A percentile compares a stretch with the other conserved stretches of the same genome.
phyloP scores from a whole-genome alignment of 2,329 filamentous ascomycete genomes.

The Pyricularia sp. region DNA sequence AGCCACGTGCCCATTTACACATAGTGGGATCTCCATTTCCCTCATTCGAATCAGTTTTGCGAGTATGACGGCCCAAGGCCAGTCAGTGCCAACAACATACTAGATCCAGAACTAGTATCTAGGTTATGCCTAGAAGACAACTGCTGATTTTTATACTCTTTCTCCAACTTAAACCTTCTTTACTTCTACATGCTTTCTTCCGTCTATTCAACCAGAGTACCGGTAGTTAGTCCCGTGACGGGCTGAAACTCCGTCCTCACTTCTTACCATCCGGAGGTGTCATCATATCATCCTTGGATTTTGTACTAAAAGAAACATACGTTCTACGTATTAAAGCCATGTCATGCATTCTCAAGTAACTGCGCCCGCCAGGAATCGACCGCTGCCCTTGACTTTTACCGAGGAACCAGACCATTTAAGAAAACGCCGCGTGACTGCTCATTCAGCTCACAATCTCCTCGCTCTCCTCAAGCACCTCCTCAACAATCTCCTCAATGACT shows the following conservation, averaged over 20 bases:
- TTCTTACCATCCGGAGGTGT: neutral
- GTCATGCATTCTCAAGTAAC: neutral
- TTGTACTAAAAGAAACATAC: neutral
- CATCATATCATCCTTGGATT: neutral
- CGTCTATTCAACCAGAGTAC: neutral
- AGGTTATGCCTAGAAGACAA: too few relatives aligned
- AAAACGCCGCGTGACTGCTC: neutral
- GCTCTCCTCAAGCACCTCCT: conserved; percentile 72
- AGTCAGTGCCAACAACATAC: too few relatives aligned
- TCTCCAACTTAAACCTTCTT: too few relatives aligned
- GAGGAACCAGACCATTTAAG: neutral
- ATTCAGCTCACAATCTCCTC: conserved; percentile 53
- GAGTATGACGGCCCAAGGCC: too few relatives aligned
- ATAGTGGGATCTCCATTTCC: too few relatives aligned
- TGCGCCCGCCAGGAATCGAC: neutral
- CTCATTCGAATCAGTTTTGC: too few relatives aligned
- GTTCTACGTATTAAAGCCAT: neutral
- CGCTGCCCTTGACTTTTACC: neutral
- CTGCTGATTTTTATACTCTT: too few relatives aligned
- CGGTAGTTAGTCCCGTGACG: neutral
- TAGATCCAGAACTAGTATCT: too few relatives aligned
- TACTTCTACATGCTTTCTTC: too few relatives aligned
- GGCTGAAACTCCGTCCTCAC: neutral
- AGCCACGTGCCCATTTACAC: too few relatives aligned
- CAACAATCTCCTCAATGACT: conserved; percentile 79